Base-by-base conservation (phyloP, 192 early-diverging fungal genomes). In the Coemansia sp. region DNA sequence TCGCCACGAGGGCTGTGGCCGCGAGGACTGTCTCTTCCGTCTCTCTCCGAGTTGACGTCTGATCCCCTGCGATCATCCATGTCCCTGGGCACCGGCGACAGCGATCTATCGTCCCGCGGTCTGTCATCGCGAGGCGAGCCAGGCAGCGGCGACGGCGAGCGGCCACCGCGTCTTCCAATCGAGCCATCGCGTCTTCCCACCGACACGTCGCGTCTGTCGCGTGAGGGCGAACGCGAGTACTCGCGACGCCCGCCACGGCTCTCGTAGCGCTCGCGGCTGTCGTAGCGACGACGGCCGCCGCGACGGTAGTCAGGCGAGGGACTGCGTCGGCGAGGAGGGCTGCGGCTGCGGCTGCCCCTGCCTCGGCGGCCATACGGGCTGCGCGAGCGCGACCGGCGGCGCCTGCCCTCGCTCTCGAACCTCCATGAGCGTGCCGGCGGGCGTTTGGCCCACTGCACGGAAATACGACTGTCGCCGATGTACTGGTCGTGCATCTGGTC, bases 401-500 rank as follows among this genome's bases (percentile, higher is more conserved):
- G 69, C 37, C 69, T 51, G 15, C 80, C 80, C 33, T 79, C 79
- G 27, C 81, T 80, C n/a, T 86, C 89, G 55, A 87, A 89, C 40
- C 92, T 81, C 92, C 92, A 93, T 27, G 83, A 82, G 13, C 86
- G 69, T 52, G 86, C 84, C 2, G 92, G 91, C 22, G 91, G 79
- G 44, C 89, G 90, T 73, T 91, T 91, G 48, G 93, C 93, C 90
- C 89, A 96, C 82, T 98, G 92, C 45, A 98, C 83, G 39, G 84
- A 85, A 39, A 98, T 69, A 27, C 84, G 68, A 66, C 84, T 67
- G n/a, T 93, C 93, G 46, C 91, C 92, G 25, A 98, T 66, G 33
- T 84, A 80, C 56, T 86, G 63, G 46, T 89, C 89, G 64, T 92
- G 93, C 93, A 98, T 92, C 40, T 91, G 91, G 64, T 93, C 82